Conservation (phyloP, 371 early-diverging fungal genomes). For the Mortierella sp. region DNA sequence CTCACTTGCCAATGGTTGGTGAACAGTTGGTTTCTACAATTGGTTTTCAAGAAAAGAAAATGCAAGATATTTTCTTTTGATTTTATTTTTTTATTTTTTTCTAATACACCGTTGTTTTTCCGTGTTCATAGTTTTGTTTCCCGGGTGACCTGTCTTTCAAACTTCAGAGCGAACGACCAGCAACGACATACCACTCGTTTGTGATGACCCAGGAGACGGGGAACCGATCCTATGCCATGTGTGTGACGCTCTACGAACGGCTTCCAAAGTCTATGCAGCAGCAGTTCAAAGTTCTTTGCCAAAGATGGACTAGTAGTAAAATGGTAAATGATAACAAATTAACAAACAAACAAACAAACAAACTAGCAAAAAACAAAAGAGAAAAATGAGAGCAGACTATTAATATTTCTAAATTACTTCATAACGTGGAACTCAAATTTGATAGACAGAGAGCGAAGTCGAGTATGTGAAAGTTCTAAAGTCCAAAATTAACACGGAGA, state of each 20-base stretch:
- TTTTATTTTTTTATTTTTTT: neutral
- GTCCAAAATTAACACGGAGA: slow-evolving; percentile 58
- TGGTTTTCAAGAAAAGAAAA: too few relatives aligned
- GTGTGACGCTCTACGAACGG: slow-evolving; percentile 76
- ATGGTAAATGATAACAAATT: slow-evolving; percentile 14
- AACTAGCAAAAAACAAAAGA: too few relatives aligned
- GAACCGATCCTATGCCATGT: slow-evolving; percentile 77
- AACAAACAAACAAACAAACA: too few relatives aligned
- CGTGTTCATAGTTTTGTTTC: slow-evolving; percentile 78
- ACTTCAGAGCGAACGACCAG: slow-evolving; percentile 66
- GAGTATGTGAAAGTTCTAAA: slow-evolving; percentile 68
- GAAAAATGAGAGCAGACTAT: too few relatives aligned
- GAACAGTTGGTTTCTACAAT: neutral
- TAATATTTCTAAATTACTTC: neutral
- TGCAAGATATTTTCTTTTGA: too few relatives aligned
- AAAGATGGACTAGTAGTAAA: slow-evolving; percentile 36
- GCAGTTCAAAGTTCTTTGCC: slow-evolving; percentile 31
- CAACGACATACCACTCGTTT: slow-evolving; percentile 81
- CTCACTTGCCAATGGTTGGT: slow-evolving; percentile 75
- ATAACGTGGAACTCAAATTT: neutral
- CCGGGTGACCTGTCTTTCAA: slow-evolving; percentile 75
- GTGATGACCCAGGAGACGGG: slow-evolving; percentile 82
- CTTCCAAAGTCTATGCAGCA: slow-evolving; percentile 22
- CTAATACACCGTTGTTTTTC: neutral
- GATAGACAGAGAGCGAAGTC: slow-evolving; percentile 62